Conservation (phyloP, 2,329 filamentous ascomycete species). For the Ciborinia camelliae region DNA sequence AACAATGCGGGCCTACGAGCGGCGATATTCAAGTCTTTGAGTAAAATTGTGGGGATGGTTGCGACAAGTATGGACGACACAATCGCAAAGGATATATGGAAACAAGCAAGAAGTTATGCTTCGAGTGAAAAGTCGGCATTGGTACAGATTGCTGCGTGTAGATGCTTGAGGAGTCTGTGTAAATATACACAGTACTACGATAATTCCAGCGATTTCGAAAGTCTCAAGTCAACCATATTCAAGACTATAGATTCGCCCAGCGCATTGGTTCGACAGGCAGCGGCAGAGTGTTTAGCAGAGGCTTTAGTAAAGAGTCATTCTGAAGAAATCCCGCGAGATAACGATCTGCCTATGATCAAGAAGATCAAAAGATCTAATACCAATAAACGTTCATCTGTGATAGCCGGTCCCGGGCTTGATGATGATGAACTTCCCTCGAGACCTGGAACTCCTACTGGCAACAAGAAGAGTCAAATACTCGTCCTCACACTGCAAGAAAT, state of each 20-base stretch:
- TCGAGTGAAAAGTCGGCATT: conserved; percentile 77
- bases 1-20: conserved; percentile 80
- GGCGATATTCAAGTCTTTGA: conserved; percentile 70
- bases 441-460: conserved; percentile 66
- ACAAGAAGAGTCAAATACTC: conserved; percentile 70
- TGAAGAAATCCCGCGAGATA: conserved; percentile 50
- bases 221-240: conserved; percentile 75
- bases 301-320: conserved; percentile 80
- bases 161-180: conserved; percentile 71
- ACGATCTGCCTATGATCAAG: conserved; percentile 56
- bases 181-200: conserved; percentile 77
- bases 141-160: conserved; percentile 74
- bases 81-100: conserved; percentile 88
- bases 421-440: conserved; percentile 68
- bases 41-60: conserved; percentile 74
- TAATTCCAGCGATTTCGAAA: conserved; percentile 87
- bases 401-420: conserved; percentile 43
- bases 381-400: conserved; percentile 45
- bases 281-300: conserved; percentile 79
- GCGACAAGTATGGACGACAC: conserved; percentile 75
- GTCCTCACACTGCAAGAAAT: conserved; percentile 74
- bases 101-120: conserved; percentile 75
- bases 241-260: conserved; percentile 81
- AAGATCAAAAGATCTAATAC: conserved; percentile 71
- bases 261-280: conserved; percentile 74